Evolutionary conservation across 148 eudicot species (phyloP).

Genomic region (Chenopodium suecicum): DNA sequence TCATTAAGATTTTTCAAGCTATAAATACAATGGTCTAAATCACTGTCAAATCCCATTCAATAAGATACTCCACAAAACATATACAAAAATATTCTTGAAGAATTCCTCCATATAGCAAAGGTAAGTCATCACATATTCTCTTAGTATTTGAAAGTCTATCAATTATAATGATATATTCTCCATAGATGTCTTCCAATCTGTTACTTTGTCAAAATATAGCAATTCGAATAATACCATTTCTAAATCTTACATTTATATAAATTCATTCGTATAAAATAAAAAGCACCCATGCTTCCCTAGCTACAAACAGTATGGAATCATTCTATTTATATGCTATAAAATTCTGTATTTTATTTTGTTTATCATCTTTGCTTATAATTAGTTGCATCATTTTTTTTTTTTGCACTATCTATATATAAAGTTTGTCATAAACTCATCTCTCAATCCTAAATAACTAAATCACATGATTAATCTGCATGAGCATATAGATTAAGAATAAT

Average conservation of each 20-base stretch:
- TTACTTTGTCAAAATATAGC: constrained; percentile 26
- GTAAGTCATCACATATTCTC: constrained; percentile 3
- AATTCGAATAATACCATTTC: constrained; percentile 13
- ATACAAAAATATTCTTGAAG: constrained; percentile 17
- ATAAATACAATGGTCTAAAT: background rate
- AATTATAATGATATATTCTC: constrained; percentile 1
- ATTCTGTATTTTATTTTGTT: too few species aligned
- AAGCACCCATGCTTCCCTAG: background rate
- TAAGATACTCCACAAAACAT: constrained; percentile 4
- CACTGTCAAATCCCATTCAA: background rate
- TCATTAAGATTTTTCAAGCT: too few species aligned
- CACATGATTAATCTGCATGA: too few species aligned
- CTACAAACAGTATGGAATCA: constrained; percentile 24
- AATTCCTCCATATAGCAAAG: constrained; percentile 6
- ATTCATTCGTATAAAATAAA: background rate
- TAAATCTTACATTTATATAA: background rate
- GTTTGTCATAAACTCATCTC: too few species aligned
- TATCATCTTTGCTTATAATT: too few species aligned
- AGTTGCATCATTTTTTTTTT: too few species aligned
- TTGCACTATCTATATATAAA: too few species aligned
- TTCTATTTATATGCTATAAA: background rate
- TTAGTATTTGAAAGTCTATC: background rate
- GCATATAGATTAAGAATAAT: too few species aligned
- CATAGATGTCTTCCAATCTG: background rate
- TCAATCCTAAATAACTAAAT: too few species aligned